Evolutionary conservation across 805 yeast species (phyloP), one percentile per base, ranked within the genome.

Genomic region (Kodamaea laetipori): DNA sequence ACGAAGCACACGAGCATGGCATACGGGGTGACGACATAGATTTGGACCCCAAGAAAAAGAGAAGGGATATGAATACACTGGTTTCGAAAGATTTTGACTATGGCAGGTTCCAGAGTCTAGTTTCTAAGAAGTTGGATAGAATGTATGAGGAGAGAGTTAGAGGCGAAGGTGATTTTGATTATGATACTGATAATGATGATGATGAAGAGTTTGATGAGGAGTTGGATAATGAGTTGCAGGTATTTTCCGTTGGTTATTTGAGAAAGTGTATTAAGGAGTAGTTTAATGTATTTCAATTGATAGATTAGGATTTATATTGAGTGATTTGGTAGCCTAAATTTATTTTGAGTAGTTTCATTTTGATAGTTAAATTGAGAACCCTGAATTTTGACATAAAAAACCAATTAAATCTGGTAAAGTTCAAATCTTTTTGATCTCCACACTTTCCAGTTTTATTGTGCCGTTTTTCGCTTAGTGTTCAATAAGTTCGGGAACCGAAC

Each of bases 251-350:
- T 18, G 53, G 59, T 11, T 65, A 57, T 42, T 56, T 68, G 32
- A 54, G 71, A 30, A 56, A 51, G 44, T 57, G 67, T 40, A 54
- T 67, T 26, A 60, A 57, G 39, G 58, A 56, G 7, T 32, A 12
- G 25, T 21, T 21, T n/a, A n/a, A n/a, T n/a, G n/a, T n/a, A n/a
- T n/a, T n/a, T n/a, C n/a, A n/a, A n/a, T n/a, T n/a, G n/a, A n/a
- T n/a, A n/a, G n/a, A n/a, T n/a, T n/a, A n/a, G n/a, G n/a, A n/a
- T n/a, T n/a, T n/a, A n/a, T n/a, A n/a, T n/a, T n/a, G n/a, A n/a
- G n/a, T n/a, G n/a, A n/a, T n/a, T n/a, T n/a, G n/a, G n/a, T n/a
- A n/a, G n/a, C n/a, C n/a, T n/a, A n/a, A n/a, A n/a, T n/a, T n/a
- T n/a, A n/a, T n/a, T n/a, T n/a, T n/a, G n/a, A n/a, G n/a, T n/a